Evolutionary conservation across 129 eudicot species (phyloP).

Genomic region (Ambrosia artemisiifolia): DNA sequence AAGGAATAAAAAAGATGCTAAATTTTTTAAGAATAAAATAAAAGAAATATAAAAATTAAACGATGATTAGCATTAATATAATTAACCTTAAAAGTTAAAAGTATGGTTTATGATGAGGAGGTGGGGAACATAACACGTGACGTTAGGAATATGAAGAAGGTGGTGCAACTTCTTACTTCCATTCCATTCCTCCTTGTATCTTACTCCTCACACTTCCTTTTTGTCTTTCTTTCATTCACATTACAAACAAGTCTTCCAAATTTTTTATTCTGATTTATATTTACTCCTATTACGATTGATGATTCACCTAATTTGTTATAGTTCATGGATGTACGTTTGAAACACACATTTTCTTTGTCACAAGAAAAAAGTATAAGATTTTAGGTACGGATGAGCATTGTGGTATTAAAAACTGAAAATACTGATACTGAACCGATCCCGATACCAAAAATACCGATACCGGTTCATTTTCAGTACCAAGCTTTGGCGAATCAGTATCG

Average conservation of each 20-base stretch:
- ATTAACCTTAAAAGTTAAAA: constrained; percentile 21
- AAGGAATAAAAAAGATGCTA: background rate
- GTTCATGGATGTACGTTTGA: no score
- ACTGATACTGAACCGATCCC: no score
- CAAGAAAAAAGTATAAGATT: no score
- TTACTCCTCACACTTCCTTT: constrained; percentile 18
- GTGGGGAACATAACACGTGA: constrained; percentile 34
- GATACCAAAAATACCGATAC: no score
- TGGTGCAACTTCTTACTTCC: constrained; percentile 6
- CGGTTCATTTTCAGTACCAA: no score
- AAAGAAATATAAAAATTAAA: background rate
- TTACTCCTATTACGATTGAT: background rate
- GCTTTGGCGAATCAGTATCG: no score
- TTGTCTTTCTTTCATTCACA: constrained; percentile 22
- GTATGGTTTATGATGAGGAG: background rate
- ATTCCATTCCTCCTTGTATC: constrained; percentile 25
- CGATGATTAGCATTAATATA: background rate
- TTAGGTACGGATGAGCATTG: no score
- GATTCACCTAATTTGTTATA: no score
- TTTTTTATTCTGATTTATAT: background rate
- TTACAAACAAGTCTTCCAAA: background rate
- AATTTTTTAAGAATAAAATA: background rate
- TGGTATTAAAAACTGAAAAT: no score
- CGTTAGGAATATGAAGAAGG: constrained; percentile 16
- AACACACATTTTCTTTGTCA: no score